Evolutionary conservation across 2,329 filamentous ascomycete species (phyloP).

Genomic region (Verticillium albo-atrum): DNA sequence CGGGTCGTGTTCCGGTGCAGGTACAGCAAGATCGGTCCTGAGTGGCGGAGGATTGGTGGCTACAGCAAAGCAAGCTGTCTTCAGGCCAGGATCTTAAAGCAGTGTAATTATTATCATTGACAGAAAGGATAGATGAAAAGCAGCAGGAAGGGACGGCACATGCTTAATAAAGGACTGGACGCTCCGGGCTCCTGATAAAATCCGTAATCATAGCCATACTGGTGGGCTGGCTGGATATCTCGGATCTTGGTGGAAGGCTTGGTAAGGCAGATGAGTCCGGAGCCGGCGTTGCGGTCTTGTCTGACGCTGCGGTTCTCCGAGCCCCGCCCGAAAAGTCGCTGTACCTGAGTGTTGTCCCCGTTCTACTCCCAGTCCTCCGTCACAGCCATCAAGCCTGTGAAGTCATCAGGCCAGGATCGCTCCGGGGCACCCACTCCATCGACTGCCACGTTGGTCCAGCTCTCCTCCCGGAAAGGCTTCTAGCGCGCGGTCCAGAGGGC

Average conservation of each 20-base stretch:
- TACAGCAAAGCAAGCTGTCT: no score
- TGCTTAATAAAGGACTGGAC: not conserved
- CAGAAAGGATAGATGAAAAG: not conserved
- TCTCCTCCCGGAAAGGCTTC: not conserved
- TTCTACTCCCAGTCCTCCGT: not conserved
- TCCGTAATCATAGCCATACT: not conserved
- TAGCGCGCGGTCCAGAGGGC: not conserved
- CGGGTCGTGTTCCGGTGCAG: no score
- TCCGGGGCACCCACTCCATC: not conserved
- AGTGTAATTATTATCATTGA: not conserved
- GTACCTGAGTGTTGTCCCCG: not conserved
- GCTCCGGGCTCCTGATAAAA: not conserved
- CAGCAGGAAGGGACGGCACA: not conserved
- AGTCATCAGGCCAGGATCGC: not conserved
- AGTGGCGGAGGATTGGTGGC: no score
- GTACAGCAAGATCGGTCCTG: no score
- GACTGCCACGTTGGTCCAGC: not conserved
- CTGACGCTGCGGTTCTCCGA: not conserved
- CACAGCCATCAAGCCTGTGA: not conserved
- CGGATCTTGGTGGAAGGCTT: not conserved
- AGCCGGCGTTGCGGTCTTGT: not conserved
- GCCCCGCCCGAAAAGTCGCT: not conserved
- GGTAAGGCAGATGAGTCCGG: not conserved
- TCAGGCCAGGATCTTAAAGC: no score
- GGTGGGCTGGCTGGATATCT: not conserved